Percentiles rank a stretch among this genome's conserved stretches.
Evolutionary conservation across 306 rosid species (phyloP).

Genomic region (Cucurbita pepo): DNA sequence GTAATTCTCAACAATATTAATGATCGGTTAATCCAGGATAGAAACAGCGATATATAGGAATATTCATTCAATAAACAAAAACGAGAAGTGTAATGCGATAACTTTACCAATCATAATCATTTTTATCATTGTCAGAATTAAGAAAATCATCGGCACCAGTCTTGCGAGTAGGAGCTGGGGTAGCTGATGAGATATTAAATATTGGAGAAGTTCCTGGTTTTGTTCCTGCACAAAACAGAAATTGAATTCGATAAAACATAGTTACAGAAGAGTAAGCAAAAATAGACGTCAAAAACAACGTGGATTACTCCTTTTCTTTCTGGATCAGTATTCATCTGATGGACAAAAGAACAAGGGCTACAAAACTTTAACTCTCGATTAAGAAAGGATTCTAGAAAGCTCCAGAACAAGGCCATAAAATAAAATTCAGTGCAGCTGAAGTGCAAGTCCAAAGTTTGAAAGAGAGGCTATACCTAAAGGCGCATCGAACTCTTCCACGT

Average conservation of each 20-base stretch:
- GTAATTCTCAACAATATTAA: neutral
- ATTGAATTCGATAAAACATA: neutral
- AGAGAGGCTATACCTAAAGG: constrained; percentile 39
- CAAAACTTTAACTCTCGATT: neutral
- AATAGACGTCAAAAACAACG: neutral
- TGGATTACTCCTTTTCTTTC: neutral
- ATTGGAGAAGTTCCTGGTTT: constrained; percentile 35
- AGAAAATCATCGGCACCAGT: constrained; percentile 51
- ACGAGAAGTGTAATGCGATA: neutral
- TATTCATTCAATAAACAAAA: neutral
- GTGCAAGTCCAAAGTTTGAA: neutral
- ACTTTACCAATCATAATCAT: constrained; percentile 81
- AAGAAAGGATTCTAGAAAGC: neutral
- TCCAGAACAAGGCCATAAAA: neutral
- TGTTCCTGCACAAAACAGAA: constrained; percentile 36
- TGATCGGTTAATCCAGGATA: neutral
- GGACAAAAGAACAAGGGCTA: neutral
- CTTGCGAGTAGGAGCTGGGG: constrained; percentile 35
- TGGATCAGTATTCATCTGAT: neutral
- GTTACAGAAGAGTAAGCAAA: neutral
- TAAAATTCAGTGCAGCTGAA: neutral
- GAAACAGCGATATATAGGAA: neutral
- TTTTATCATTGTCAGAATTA: constrained; percentile 50
- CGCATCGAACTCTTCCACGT: constrained; percentile 53
- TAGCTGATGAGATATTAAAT: constrained; percentile 33